Conservation (phyloP, 23 red algal genomes). For the Pyropia yezoensis region DNA sequence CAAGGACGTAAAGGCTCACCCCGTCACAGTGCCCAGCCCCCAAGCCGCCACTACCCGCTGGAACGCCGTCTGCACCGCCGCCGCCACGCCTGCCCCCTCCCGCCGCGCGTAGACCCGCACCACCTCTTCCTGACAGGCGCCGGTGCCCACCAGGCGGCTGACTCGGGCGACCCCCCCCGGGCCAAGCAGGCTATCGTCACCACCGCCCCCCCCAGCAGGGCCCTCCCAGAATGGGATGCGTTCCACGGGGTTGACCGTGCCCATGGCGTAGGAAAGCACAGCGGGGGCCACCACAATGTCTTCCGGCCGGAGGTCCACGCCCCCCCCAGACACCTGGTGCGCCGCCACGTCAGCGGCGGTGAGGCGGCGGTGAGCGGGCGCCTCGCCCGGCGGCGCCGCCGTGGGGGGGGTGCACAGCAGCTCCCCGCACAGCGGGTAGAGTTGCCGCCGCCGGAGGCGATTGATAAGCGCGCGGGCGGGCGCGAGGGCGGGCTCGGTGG, state of each 20-base stretch:
- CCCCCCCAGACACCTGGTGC: constrained; percentile 43
- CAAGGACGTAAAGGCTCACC: no score
- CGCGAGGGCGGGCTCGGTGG: constrained; percentile 40
- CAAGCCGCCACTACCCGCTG: no score
- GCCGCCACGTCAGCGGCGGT: constrained; percentile 47
- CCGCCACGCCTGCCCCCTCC: constrained; percentile 8
- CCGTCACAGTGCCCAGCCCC: no score
- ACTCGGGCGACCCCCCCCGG: not conserved
- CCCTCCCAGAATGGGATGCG: constrained; percentile 62
- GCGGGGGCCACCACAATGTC: constrained; percentile 81
- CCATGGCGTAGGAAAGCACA: constrained; percentile 73
- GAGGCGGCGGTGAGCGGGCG: constrained; percentile 5
- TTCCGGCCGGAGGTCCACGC: constrained; percentile 63
- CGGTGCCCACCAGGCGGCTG: constrained; percentile 1
- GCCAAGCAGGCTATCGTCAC: constrained; percentile 21
- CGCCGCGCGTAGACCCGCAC: constrained; percentile 39
- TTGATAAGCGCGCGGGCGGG: constrained; percentile 48
- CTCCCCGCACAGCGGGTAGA: constrained; percentile 89
- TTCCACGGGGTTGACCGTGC: constrained; percentile 83
- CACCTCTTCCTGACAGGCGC: constrained; percentile 38
- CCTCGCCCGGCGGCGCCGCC: not conserved
- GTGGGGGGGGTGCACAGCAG: constrained; percentile 37
- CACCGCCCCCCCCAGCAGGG: not conserved
- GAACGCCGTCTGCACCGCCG: no score
- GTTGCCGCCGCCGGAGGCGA: constrained; percentile 39